Evolutionary conservation across 768 basidiomycete genomes (phyloP).

Genomic region (Suillus paluster): DNA sequence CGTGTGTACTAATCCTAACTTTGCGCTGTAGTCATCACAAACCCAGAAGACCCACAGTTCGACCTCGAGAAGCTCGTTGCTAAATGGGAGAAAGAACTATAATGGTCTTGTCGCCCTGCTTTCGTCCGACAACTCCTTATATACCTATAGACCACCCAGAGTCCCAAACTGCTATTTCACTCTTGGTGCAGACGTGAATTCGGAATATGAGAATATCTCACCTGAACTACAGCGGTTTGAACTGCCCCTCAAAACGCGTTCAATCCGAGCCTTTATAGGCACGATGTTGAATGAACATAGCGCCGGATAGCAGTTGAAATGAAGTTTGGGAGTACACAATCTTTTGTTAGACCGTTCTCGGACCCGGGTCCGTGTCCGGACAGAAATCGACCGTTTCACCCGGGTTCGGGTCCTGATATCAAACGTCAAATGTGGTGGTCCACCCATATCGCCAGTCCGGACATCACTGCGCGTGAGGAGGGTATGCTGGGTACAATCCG

Average conservation of each 20-base stretch:
- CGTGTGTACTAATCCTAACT: constrained; percentile 17
- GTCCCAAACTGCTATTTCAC: constrained; percentile 9
- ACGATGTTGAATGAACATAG: background rate
- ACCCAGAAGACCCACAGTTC: constrained; percentile 95
- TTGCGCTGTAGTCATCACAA: constrained; percentile 70
- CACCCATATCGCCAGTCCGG: no score
- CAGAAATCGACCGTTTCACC: no score
- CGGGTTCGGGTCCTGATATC: no score
- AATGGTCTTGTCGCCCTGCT: constrained; percentile 42
- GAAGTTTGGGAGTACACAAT: constrained; percentile 1
- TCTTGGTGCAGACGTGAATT: background rate
- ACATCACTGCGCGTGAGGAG: no score
- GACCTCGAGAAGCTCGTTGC: constrained; percentile 91
- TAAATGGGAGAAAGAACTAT: constrained; percentile 72
- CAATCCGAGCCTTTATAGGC: background rate
- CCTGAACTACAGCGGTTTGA: background rate
- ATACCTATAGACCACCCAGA: constrained; percentile 31
- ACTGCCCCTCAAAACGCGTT: background rate
- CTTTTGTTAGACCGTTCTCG: no score
- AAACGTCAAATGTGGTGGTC: no score
- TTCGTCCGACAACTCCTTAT: constrained; percentile 20
- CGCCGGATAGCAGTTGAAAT: background rate
- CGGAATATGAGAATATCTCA: background rate
- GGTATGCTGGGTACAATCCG: no score
- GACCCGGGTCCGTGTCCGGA: no score